phyloP scores from a whole-genome alignment of 805 yeast species.

The Candida sonorensis region DNA sequence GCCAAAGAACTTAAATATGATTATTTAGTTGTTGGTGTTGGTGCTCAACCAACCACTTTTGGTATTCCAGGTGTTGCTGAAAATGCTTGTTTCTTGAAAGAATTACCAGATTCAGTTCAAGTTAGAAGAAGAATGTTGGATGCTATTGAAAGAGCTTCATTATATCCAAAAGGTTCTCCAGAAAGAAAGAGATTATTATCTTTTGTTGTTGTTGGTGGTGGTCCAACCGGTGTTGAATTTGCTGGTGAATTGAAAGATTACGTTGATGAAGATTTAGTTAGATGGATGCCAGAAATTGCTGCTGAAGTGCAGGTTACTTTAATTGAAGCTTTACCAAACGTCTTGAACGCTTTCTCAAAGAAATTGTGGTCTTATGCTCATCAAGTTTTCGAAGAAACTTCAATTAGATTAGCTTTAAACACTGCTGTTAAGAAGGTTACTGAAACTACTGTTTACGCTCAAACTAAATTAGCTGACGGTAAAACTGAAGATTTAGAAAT shows the following conservation, averaged over 20 bases:
- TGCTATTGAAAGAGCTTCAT: slow-evolving; percentile 46
- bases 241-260: slow-evolving; percentile 53
- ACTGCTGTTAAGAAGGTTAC: slow-evolving; percentile 46
- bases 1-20: slow-evolving; percentile 31
- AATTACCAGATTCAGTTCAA: slow-evolving; percentile 41
- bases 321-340: slow-evolving; percentile 49
- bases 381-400: slow-evolving; percentile 43
- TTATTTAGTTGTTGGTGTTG: slow-evolving; percentile 49
- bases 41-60: slow-evolving; percentile 51
- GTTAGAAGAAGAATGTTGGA: slow-evolving; percentile 45
- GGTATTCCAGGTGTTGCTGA: slow-evolving; percentile 55
- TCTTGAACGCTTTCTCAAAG: slow-evolving; percentile 44
- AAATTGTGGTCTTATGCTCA: slow-evolving; percentile 46
- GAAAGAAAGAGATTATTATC: slow-evolving; percentile 47
- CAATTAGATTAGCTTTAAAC: slow-evolving; percentile 39
- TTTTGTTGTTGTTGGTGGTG: slow-evolving; percentile 51
- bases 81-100: slow-evolving; percentile 45
- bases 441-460: slow-evolving; percentile 36
- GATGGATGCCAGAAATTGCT: slow-evolving; percentile 50
- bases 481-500: slow-evolving; percentile 31
- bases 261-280: slow-evolving; percentile 46
- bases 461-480: slow-evolving; percentile 37
- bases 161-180: slow-evolving; percentile 43
- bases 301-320: slow-evolving; percentile 41
- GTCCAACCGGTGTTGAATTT: slow-evolving; percentile 54